Evolutionary conservation across 1,139 yeast genomes (phyloP), one percentile per base, ranked within the genome.

Genomic region (Schizosaccharomyces versatilis): DNA sequence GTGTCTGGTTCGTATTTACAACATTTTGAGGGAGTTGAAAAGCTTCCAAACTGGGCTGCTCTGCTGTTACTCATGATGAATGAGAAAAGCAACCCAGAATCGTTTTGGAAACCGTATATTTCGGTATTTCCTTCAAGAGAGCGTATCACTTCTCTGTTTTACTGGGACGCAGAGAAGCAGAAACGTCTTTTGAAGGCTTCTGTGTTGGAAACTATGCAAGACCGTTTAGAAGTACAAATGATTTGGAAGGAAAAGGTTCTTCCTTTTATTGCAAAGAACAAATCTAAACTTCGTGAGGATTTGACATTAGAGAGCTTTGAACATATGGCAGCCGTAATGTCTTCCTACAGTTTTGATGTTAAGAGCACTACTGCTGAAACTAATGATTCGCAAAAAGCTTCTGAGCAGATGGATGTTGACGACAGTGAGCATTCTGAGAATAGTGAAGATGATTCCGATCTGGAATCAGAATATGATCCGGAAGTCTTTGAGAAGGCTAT

Each of bases 341-440:
- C 80, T 77, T 73, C 84, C 1, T 81, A 81, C 60, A 77, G 81
- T 0, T 81, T 81, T 66, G 88, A 81, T 63, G 77, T 78, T 32
- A 65, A 60, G 36, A 42, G 51, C 38, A 41, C 59, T 56, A 54
- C 54, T 15, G 51, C 41, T 10, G 58, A 54, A n/a, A 54, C 56
- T 38, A 17, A 51, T 9, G 51, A 36, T 24, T 19, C 41, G 8
- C 44, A 24, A 47, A 51, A 54, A 9, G 12, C 40, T 15, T 17
- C 36, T 10, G 57, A 15, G 9, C 47, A 52, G 32, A 19, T 32
- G 17, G 56, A 41, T 44, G 52, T 47, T n/a, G 62, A 61, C 36
- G 64, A 60, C 1, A 63, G 59, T 6, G 64, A 59, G 1, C 61
- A 60, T 6, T 63, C 57, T 3, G 61, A 59, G 8, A 61, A 57